A percentile compares a stretch with the other conserved stretches of the same genome.
Evolutionary conservation across 768 basidiomycete species (phyloP).

Genomic region (Collybia sordida): DNA sequence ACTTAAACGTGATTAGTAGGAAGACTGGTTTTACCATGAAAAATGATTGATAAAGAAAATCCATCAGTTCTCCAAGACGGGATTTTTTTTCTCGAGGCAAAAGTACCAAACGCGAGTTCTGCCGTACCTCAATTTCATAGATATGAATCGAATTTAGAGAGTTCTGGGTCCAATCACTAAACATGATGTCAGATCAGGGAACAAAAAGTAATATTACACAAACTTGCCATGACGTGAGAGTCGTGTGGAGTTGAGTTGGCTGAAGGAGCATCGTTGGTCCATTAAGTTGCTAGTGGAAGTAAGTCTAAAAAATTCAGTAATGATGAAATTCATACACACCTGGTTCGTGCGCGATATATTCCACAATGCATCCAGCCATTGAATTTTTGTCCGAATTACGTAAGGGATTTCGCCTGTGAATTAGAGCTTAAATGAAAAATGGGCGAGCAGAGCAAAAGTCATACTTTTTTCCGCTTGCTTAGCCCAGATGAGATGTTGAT

Average conservation of each 20-base stretch:
- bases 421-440: background rate
- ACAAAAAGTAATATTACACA: constrained; percentile 1
- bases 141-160: constrained; percentile 37
- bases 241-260: constrained; percentile 38
- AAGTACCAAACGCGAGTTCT: constrained; percentile 33
- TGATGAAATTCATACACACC: constrained; percentile 16
- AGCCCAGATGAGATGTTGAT: constrained; percentile 61
- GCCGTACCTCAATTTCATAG: constrained; percentile 37
- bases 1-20: background rate
- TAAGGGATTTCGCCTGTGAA: constrained; percentile 29
- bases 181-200: constrained; percentile 1
- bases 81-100: constrained; percentile 34
- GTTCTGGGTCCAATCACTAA: constrained; percentile 40
- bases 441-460: constrained; percentile 8
- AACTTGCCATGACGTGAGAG: constrained; percentile 41
- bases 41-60: constrained; percentile 39
- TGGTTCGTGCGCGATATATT: constrained; percentile 14
- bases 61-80: constrained; percentile 42
- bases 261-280: constrained; percentile 40
- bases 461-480: constrained; percentile 39
- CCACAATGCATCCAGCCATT: constrained; percentile 59
- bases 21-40: constrained; percentile 33
- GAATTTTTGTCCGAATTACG: constrained; percentile 34
- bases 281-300: constrained; percentile 9
- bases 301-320: background rate